phyloP scores from a whole-genome alignment of 345 rosid genomes.

The Rhodomyrtus tomentosa region DNA sequence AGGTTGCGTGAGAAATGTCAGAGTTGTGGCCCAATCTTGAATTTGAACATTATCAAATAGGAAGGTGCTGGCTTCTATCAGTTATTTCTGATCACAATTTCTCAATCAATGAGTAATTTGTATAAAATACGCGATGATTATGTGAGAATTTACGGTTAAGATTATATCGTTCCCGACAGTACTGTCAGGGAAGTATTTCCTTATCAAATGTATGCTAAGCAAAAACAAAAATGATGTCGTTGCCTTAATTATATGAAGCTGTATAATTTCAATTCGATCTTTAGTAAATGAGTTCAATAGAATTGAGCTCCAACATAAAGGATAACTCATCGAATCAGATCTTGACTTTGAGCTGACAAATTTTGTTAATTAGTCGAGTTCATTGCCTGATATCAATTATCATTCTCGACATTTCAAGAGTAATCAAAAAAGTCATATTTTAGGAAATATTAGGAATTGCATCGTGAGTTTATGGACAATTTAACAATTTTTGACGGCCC shows the following conservation, averaged over 20 bases:
- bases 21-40: background rate
- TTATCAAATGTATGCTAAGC: background rate
- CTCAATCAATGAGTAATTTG: no score
- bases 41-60: background rate
- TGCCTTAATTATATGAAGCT: background rate
- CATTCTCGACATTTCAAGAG: background rate
- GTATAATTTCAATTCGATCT: background rate
- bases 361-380: background rate
- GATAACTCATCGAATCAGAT: background rate
- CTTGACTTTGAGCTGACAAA: background rate
- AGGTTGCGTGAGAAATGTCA: background rate
- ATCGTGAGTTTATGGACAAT: background rate
- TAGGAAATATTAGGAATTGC: background rate
- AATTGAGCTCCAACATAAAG: background rate
- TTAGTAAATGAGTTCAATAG: background rate
- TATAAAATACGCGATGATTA: no score
- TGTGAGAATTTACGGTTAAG: no score
- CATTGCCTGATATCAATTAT: background rate
- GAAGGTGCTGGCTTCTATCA: no score
- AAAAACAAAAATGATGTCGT: background rate
- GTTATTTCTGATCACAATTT: no score
- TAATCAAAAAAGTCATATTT: background rate
- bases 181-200: no score
- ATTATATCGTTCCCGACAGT: no score
- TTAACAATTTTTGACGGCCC: background rate